Evolutionary conservation across 1,139 yeast species (phyloP), one percentile per base, ranked within the genome.

Genomic region (Pichia sp.): DNA sequence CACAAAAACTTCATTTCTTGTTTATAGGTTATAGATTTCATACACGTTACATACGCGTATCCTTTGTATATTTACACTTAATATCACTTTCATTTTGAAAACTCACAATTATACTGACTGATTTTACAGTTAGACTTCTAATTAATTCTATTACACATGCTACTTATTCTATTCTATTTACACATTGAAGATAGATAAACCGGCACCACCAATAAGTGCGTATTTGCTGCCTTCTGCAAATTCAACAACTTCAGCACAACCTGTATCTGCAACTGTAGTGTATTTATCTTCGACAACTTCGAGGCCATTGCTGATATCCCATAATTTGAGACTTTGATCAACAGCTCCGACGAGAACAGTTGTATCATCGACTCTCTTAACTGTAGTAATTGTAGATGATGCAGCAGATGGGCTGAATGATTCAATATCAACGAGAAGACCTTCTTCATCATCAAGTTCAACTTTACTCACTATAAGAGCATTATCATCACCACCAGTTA

Each of bases 401-500:
- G 96, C 96, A 0, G 96, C 96, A 32, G 68, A 66, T 14, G 69
- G 70, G 10, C 47, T 45, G 50, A 75, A 72, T 1, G 72, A 60
- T 1, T 62, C 51, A 0, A 68, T 58, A 3, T 57, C 55, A 20
- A 70, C 59, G 4, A 21, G 18, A 2, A 52, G 7, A 5, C 18
- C 17, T 0, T 39, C 43, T 3, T 66, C 57, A 0, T 34, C 40
- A 4, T n/a, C 22, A 4, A 37, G n/a, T 8, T 34, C 28, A 17
- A 50, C 14, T 0, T 50, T 56, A 2, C 79, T 73, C 3, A 79
- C 63, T 0, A 74, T 73, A 9, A 91, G 63, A 0, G 90, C 84
- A 66, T 91, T 91, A 58, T 93, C 99, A 63, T 93, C 99, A 47
- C 99, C 98, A 19, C 96, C 97, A 1, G 96, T 81, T 5, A 82